phyloP scores from a whole-genome alignment of 2,329 filamentous ascomycete genomes.

The Penicillium janthinellum region DNA sequence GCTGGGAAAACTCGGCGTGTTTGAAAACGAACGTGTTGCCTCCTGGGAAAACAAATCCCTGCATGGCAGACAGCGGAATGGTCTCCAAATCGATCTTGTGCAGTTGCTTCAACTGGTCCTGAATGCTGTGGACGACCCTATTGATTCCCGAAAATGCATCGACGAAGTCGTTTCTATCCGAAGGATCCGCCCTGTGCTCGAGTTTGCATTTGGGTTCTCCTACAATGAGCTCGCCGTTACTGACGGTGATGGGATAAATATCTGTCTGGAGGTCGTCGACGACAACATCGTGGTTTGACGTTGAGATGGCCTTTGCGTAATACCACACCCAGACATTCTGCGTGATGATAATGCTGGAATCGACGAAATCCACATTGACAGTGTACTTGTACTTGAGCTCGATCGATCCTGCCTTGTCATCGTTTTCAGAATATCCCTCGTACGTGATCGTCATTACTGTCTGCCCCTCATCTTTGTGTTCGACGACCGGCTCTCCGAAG shows the following conservation, averaged over 20 bases:
- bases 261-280: background rate
- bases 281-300: background rate
- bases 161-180: background rate
- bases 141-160: background rate
- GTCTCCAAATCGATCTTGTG: background rate
- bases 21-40: background rate
- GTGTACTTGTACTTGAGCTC: background rate
- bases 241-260: background rate
- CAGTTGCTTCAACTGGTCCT: background rate
- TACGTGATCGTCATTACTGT: background rate
- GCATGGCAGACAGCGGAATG: background rate
- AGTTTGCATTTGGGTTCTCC: background rate
- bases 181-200: background rate
- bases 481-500: background rate
- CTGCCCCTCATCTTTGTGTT: background rate
- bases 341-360: background rate
- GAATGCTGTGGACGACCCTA: background rate
- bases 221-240: background rate
- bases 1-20: background rate
- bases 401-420: background rate
- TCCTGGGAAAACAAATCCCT: background rate
- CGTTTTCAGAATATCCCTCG: background rate
- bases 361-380: background rate
- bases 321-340: background rate
- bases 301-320: background rate